Evolutionary conservation across 495 filamentous ascomycete species (phyloP), one percentile per base, ranked within the genome.

Genomic region (Penicillium desertorum): DNA sequence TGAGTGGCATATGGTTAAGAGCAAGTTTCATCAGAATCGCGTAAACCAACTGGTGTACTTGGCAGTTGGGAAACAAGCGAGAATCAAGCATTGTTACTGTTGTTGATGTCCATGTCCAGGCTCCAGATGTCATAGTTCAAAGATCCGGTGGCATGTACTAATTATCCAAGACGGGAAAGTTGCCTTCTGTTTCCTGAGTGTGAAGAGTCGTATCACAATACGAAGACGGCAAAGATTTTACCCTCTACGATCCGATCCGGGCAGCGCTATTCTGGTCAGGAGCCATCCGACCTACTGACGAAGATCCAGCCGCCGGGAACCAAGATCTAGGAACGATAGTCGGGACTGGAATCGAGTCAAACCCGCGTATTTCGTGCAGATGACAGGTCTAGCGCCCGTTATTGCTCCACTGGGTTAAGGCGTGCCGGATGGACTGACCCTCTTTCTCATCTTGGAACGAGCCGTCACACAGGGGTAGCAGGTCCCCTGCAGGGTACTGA

Each of bases 371-470:
- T 47, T 17, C 8, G 55, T 39, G 43, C 45, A 39, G 23, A 27
- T 56, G 55, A 17, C 51, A 46, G 29, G 53, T 10, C 49, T 57
- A 51, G 41, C 25, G 50, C 39, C 49, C 45, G 37, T 22, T 22
- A 37, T 39, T 29, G 11, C 55, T 42, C 47, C 51, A 56, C 57
- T 54, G 50, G 55, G 30, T 37, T 47, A 50, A 20, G 41, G 43
- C 48, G 34, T 56, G 49, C 51, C 46, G 52, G 32, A 52, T 62
- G 36, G 59, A 62, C 58, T 59, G 51, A 59, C 46, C 16, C 29
- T 25, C 7, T 41, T 36, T 17, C 36, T 27, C 8, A 51, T 45
- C 27, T 20, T 45, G 52, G 19, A 45, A 32, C 27, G 27, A 20
- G 39, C 25, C 5, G 48, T 50, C 9, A 39, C 36, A 44, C 29